These are phyloP conservation scores for Arachnomyces sp. DNA, from an alignment of 2,329 filamentous ascomycete species.

Conservation along the genomic window DNA sequence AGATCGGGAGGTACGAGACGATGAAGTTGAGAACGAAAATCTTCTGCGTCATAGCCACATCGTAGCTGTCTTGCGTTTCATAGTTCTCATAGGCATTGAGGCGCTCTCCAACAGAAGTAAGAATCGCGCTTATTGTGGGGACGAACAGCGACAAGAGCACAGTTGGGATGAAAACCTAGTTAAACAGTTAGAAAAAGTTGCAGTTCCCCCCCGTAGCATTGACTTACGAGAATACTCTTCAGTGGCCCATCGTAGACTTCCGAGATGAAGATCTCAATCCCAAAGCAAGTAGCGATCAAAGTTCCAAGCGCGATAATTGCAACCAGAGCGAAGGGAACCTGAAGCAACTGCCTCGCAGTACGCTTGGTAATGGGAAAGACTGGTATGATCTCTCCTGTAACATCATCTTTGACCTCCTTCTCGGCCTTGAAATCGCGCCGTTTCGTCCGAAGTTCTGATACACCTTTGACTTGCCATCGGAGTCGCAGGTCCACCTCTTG, in stretches of 20 bases:
- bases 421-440: constrained; percentile 73
- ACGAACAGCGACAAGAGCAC: constrained; percentile 74
- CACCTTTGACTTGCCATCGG: constrained; percentile 79
- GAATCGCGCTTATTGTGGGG: constrained; percentile 65
- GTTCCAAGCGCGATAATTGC: constrained; percentile 66
- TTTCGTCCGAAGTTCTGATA: constrained; percentile 70
- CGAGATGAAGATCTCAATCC: constrained; percentile 89
- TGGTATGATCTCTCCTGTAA: constrained; percentile 70
- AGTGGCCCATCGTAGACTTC: constrained; percentile 87
- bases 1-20: constrained; percentile 85
- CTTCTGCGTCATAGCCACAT: constrained; percentile 79
- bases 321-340: constrained; percentile 73
- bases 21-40: constrained; percentile 96
- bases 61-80: constrained; percentile 73
- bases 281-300: constrained; percentile 79
- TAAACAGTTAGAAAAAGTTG: constrained; percentile 5
- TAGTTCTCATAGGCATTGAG: constrained; percentile 88
- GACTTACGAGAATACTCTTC: constrained; percentile 68
- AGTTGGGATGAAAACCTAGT: constrained; percentile 75
- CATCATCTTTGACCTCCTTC: constrained; percentile 63
- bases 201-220: no score
- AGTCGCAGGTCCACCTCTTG: constrained; percentile 80
- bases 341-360: constrained; percentile 65
- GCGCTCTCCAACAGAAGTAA: constrained; percentile 67
- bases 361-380: constrained; percentile 70